phyloP scores from a whole-genome alignment of 257 asterid genomes.

The Scutellaria galericulata region DNA sequence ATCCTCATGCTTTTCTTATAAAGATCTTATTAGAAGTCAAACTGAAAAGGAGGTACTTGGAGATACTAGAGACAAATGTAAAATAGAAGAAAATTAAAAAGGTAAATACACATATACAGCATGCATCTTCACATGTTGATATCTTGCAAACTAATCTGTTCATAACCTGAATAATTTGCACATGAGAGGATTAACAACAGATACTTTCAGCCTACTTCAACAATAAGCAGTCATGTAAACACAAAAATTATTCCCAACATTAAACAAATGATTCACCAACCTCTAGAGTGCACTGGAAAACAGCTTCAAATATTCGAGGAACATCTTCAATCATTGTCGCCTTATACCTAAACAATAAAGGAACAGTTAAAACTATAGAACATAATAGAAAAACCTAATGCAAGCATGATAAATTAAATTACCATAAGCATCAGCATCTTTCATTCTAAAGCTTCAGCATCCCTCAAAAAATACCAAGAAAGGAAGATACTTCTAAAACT shows the following conservation, averaged over 20 bases:
- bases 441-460: not conserved
- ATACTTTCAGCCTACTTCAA: slow-evolving; percentile 11
- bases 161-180: slow-evolving; percentile 1
- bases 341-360: slow-evolving; percentile 64
- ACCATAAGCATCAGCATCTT: slow-evolving; percentile 12
- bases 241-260: not conserved
- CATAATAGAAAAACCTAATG: slow-evolving; percentile 22
- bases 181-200: not conserved
- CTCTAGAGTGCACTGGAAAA: slow-evolving; percentile 97
- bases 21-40: not conserved
- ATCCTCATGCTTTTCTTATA: too few relatives aligned
- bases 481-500: slow-evolving; percentile 6
- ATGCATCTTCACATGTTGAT: not conserved
- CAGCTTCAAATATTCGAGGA: slow-evolving; percentile 96
- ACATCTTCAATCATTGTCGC: slow-evolving; percentile 94
- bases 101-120: not conserved
- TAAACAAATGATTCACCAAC: slow-evolving; percentile 43
- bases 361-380: not conserved
- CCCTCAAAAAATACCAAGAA: not conserved
- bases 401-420: not conserved
- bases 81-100: slow-evolving; percentile 1
- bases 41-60: not conserved
- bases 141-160: not conserved
- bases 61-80: not conserved
- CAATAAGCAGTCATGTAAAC: not conserved